Evolutionary conservation across 768 basidiomycete species (phyloP).

Genomic region (Serpula lacrymans): DNA sequence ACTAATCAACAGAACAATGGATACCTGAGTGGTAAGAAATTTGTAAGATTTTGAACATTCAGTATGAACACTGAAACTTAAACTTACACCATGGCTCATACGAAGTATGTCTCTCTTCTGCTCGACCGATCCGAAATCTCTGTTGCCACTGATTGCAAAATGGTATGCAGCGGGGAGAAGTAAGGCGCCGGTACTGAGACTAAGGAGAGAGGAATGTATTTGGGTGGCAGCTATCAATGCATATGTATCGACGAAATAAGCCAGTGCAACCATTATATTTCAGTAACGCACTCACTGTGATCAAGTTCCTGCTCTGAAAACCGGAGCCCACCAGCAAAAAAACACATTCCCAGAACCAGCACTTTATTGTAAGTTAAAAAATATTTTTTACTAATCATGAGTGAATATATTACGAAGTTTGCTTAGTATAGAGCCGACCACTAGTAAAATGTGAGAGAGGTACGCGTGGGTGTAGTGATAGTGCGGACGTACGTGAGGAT

Average conservation of each 20-base stretch:
- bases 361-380: slow-evolving; percentile 37
- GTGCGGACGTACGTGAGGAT: slow-evolving; percentile 61
- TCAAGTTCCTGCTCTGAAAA: slow-evolving; percentile 82
- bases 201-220: slow-evolving; percentile 71
- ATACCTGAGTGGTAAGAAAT: slow-evolving; percentile 29
- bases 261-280: neutral
- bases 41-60: slow-evolving; percentile 1
- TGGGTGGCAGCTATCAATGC: slow-evolving; percentile 64
- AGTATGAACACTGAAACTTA: neutral
- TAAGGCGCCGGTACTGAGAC: slow-evolving; percentile 76
- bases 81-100: slow-evolving; percentile 51
- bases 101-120: slow-evolving; percentile 42
- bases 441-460: slow-evolving; percentile 32
- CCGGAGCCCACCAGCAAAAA: slow-evolving; percentile 77
- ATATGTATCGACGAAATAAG: slow-evolving; percentile 7
- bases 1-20: slow-evolving; percentile 53
- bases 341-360: slow-evolving; percentile 86
- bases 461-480: neutral
- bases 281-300: slow-evolving; percentile 45
- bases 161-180: slow-evolving; percentile 81
- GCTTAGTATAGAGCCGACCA: slow-evolving; percentile 81
- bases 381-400: no score
- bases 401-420: slow-evolving; percentile 52
- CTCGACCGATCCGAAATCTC: slow-evolving; percentile 19
- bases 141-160: slow-evolving; percentile 37